phyloP scores from a whole-genome alignment of 805 yeast species.

The Diddensiella santjacobensis region DNA sequence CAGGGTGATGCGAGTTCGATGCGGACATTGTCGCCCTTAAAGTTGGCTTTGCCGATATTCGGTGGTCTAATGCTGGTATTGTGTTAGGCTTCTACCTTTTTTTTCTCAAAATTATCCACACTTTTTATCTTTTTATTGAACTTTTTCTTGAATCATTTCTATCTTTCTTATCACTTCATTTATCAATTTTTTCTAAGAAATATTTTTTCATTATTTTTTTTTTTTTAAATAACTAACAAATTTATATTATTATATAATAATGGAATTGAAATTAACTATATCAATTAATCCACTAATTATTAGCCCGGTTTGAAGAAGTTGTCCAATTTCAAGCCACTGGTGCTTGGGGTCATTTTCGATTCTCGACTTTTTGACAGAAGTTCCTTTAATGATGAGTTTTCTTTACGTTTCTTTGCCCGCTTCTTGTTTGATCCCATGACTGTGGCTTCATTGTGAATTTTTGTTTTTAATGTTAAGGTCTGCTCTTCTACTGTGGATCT shows the following conservation, averaged over 20 bases:
- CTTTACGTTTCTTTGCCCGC: conserved; percentile 12
- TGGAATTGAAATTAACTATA: background rate
- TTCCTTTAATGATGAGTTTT: conserved; percentile 14
- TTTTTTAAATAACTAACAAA: conserved; percentile 1
- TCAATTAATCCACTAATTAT: background rate
- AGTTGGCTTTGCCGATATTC: background rate
- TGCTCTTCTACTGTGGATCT: background rate
- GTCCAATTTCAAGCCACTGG: conserved; percentile 1
- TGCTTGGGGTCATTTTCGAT: background rate
- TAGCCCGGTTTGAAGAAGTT: conserved; percentile 11
- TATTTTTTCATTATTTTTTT: conserved; percentile 1
- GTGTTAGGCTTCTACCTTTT: background rate
- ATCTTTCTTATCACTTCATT: background rate
- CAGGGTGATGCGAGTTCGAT: conserved; percentile 1
- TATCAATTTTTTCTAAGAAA: background rate
- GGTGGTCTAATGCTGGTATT: background rate
- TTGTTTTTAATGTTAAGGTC: no score
- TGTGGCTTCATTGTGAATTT: no score
- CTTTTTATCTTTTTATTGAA: background rate
- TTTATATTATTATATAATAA: background rate
- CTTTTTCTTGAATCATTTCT: conserved; percentile 5
- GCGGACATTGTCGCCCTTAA: background rate
- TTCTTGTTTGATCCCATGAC: conserved; percentile 5
- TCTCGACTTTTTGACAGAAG: conserved; percentile 13
- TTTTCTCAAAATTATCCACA: background rate